These are phyloP conservation scores for Candida anutae DNA, from an alignment of 1,139 yeast species.

Conservation along the genomic window DNA sequence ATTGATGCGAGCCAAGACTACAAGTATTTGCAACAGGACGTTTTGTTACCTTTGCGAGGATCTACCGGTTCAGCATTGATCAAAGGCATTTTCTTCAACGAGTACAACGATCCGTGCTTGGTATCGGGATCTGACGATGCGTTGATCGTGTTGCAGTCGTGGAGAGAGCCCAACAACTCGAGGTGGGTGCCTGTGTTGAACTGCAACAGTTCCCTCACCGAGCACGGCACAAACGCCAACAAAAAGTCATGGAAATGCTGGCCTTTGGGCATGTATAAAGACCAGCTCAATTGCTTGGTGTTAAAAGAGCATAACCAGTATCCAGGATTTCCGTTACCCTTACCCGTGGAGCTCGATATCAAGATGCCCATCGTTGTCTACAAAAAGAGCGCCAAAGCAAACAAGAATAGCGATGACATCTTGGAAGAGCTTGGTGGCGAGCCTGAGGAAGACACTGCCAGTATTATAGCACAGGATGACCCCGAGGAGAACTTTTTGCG, in stretches of 20 bases:
- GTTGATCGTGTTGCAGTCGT: constrained; percentile 58
- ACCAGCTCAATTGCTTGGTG: constrained; percentile 64
- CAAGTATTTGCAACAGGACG: constrained; percentile 34
- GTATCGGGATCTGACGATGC: constrained; percentile 67
- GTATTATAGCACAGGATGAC: constrained; percentile 26
- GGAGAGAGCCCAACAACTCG: constrained; percentile 74
- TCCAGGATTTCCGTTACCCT: constrained; percentile 71
- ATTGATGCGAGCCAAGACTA: constrained; percentile 30
- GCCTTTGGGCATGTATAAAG: constrained; percentile 78
- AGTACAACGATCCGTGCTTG: constrained; percentile 82
- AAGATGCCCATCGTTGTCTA: constrained; percentile 47
- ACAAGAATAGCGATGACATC: constrained; percentile 10
- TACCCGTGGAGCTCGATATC: constrained; percentile 72
- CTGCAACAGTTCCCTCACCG: constrained; percentile 49
- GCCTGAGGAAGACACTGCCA: constrained; percentile 13
- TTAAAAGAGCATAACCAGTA: constrained; percentile 49
- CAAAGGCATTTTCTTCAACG: constrained; percentile 73
- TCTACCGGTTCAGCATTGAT: constrained; percentile 26
- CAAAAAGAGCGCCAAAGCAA: constrained; percentile 10
- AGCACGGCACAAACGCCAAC: constrained; percentile 38
- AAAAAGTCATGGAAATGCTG: constrained; percentile 58
- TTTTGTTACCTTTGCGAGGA: constrained; percentile 27
- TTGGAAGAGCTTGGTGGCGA: constrained; percentile 19
- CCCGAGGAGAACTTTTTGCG: constrained; percentile 39
- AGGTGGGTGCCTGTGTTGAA: constrained; percentile 87